Base-by-base conservation (phyloP, 345 rosid genomes). In the Raphanus raphanistrum region DNA sequence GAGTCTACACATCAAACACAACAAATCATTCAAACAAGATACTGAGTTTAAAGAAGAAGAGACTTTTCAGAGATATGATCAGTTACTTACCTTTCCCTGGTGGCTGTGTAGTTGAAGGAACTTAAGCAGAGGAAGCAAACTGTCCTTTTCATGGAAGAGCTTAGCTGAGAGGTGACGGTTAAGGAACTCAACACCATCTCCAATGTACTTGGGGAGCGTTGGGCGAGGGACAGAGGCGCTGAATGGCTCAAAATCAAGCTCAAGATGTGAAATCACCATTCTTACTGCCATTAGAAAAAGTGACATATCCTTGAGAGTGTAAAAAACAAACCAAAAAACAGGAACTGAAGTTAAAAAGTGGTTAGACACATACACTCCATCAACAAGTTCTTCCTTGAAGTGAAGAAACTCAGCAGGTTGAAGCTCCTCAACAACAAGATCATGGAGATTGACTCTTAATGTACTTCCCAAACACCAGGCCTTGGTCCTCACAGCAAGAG, bases 381-480 rank as follows among this genome's bases (percentile, higher is more conserved):
- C 88, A 32, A 95, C 99, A 70, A 95, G 98, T 58, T 92, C 99
- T 82, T 95, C 99, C 85, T 95, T 95, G 84, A 92, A 91, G 58
- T 83, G 94, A 38, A 95, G 98, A 65, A 85, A 95, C 86, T 95
- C 93, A 8, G 97, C 77, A 48, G 87, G 92, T 10, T 32, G 73
- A 76, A 95, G 82, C 85, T 92, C 98, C 84, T 95, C 98, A 16
- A 91, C 90, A 3, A 86, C 87, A 15, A 95, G 97, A 15, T 88
- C 96, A 43, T 92, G 94, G 48, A 90, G 82, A 75, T 94, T 86
- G 70, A 92, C 92, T 72, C 93, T 84, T 32, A 94, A 94, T 63
- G 83, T 94, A 87, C n/a, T 58, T 94, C 97, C 98, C 98, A 92
- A 8, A 94, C 98, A 77, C 98, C 98, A 68, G 97, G 98, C 72